Percentiles rank a stretch among this genome's conserved stretches.
Conservation (phyloP, 2,329 filamentous ascomycete species). For the Claviceps fusiformis region DNA sequence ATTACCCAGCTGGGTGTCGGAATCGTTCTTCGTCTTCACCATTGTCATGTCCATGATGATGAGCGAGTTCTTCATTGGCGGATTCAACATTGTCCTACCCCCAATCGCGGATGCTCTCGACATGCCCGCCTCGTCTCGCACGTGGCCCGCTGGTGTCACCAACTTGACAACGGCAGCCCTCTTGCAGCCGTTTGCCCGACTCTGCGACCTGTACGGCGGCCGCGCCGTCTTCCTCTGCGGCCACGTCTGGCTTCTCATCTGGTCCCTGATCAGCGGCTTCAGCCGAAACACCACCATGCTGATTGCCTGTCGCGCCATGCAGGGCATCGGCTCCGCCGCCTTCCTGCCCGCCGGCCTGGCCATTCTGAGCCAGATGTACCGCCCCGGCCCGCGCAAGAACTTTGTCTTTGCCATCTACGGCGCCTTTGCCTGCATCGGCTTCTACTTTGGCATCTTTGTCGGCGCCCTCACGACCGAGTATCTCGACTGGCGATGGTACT, state of each 20-base stretch:
- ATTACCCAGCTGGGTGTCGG: slow-evolving; percentile 39
- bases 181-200: slow-evolving; percentile 48
- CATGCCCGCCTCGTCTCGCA: slow-evolving; percentile 47
- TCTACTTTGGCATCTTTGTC: slow-evolving; percentile 54
- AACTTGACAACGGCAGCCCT: slow-evolving; percentile 43
- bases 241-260: slow-evolving; percentile 50
- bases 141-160: slow-evolving; percentile 51
- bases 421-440: slow-evolving; percentile 43
- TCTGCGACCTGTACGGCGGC: slow-evolving; percentile 50
- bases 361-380: slow-evolving; percentile 55
- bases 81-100: slow-evolving; percentile 62
- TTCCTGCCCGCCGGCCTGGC: slow-evolving; percentile 56
- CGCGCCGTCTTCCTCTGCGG: slow-evolving; percentile 46
- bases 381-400: slow-evolving; percentile 60
- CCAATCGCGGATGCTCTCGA: slow-evolving; percentile 45
- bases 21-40: slow-evolving; percentile 48
- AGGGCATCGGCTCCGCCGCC: slow-evolving; percentile 60
- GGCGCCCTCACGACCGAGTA: slow-evolving; percentile 50
- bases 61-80: slow-evolving; percentile 62
- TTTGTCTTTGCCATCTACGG: slow-evolving; percentile 48
- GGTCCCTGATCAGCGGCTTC: slow-evolving; percentile 59
- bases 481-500: slow-evolving; percentile 55
- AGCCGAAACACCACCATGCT: slow-evolving; percentile 55
- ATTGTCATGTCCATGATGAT: slow-evolving; percentile 51
- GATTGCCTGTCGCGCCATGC: slow-evolving; percentile 58